Evolutionary conservation across 1,139 yeast genomes (phyloP).

Genomic region (Scheffersomyces cryptocercus): DNA sequence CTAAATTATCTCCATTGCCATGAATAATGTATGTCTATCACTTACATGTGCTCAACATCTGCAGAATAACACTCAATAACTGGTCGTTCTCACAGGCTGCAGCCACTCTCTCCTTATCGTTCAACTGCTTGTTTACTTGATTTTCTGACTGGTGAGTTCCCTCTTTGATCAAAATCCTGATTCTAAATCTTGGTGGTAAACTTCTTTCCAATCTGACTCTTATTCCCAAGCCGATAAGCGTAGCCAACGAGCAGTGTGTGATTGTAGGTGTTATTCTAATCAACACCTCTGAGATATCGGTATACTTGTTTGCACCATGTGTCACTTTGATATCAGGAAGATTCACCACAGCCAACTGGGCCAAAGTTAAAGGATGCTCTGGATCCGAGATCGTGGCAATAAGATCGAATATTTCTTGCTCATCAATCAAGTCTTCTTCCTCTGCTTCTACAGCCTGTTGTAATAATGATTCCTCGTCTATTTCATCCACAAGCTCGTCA

Average conservation of each 20-base stretch:
- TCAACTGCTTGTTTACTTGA: conserved; percentile 94
- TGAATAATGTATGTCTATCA: conserved; percentile 9
- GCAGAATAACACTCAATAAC: conserved; percentile 79
- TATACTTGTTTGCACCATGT: conserved; percentile 48
- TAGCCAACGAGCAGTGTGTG: conserved; percentile 95
- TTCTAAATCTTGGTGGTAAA: conserved; percentile 81
- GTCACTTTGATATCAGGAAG: conserved; percentile 73
- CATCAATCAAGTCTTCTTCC: conserved; percentile 68
- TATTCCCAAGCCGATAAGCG: conserved; percentile 92
- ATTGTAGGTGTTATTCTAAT: conserved; percentile 95
- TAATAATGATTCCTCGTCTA: conserved; percentile 2
- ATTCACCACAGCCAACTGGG: conserved; percentile 93
- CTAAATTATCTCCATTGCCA: too few species aligned
- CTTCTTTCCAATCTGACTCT: conserved; percentile 89
- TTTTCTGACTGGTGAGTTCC: conserved; percentile 95
- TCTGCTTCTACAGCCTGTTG: conserved; percentile 32
- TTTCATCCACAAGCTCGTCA: conserved; percentile 10
- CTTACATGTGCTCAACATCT: conserved; percentile 84
- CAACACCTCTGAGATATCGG: conserved; percentile 69
- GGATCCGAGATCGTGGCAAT: conserved; percentile 94
- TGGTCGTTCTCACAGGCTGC: conserved; percentile 99
- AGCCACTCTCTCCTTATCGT: conserved; percentile 96
- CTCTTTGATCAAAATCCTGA: conserved; percentile 76
- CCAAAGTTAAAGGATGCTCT: conserved; percentile 93
- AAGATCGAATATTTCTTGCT: conserved; percentile 59